Percentiles rank a stretch among this genome's conserved stretches.
These are phyloP conservation scores for Teunomyces lycoperdinae DNA, from an alignment of 805 yeast genomes.

Conservation along the genomic window DNA sequence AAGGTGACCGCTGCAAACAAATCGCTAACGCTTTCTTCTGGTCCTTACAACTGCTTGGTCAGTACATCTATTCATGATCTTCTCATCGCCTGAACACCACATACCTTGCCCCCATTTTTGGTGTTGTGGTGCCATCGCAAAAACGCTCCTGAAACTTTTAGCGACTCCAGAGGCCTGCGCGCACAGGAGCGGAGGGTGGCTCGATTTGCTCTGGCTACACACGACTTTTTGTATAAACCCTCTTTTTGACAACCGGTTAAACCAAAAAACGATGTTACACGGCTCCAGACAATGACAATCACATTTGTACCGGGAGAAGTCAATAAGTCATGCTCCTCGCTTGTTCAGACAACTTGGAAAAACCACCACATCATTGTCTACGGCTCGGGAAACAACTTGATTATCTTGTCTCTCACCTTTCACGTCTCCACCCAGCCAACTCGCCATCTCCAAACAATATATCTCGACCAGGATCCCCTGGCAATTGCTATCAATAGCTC, in stretches of 20 bases:
- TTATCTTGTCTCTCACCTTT: slow-evolving; percentile 28
- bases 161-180: not conserved
- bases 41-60: slow-evolving; percentile 72
- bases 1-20: slow-evolving; percentile 93
- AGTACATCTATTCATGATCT: slow-evolving; percentile 6
- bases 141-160: not conserved
- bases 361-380: slow-evolving; percentile 63
- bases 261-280: not conserved
- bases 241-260: not conserved
- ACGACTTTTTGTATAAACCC: not conserved
- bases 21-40: slow-evolving; percentile 93
- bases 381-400: slow-evolving; percentile 85
- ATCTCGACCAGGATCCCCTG: slow-evolving; percentile 61
- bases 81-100: slow-evolving; percentile 14
- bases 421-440: slow-evolving; percentile 2
- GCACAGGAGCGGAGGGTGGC: not conserved
- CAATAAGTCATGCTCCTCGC: slow-evolving; percentile 52
- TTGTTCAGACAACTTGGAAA: slow-evolving; percentile 64
- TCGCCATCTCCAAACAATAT: slow-evolving; percentile 68
- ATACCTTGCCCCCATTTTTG: slow-evolving; percentile 55
- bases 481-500: slow-evolving; percentile 61
- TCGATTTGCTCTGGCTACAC: not conserved
- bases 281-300: slow-evolving; percentile 46
- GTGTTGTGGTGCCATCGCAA: not conserved
- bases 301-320: slow-evolving; percentile 87